phyloP scores from a whole-genome alignment of 352 stramenopile genomes.

The Saprolegnia diclina region DNA sequence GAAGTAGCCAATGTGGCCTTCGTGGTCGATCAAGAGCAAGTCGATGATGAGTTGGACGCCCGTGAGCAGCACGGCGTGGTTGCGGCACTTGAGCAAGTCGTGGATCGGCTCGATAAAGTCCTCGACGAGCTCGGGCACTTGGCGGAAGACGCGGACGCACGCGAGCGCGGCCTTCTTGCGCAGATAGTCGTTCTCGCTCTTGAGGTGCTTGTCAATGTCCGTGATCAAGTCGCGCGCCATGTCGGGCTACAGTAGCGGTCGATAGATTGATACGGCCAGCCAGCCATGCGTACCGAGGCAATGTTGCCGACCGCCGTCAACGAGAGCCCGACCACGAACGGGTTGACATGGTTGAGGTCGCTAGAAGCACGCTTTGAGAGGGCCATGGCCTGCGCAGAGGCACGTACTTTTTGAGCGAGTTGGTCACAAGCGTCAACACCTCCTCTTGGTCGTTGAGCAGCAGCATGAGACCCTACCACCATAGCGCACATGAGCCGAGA shows the following conservation, averaged over 20 bases:
- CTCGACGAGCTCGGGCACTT: conserved; percentile 96
- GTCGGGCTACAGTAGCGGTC: conserved; percentile 61
- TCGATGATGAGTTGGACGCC: conserved; percentile 95
- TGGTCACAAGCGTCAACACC: conserved; percentile 99
- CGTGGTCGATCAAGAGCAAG: conserved; percentile 76
- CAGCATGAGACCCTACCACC: conserved; percentile 88
- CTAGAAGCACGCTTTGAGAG: conserved; percentile 31
- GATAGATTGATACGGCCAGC: conserved; percentile 1
- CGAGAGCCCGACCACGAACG: conserved; percentile 95
- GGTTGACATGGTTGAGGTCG: conserved; percentile 91
- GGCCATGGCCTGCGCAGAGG: background rate
- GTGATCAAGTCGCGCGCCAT: conserved; percentile 98
- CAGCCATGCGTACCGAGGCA: conserved; percentile 65
- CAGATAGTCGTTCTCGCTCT: conserved; percentile 91
- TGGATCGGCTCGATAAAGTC: conserved; percentile 97
- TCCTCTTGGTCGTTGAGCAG: conserved; percentile 98
- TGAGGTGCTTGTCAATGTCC: conserved; percentile 95
- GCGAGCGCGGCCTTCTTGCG: conserved; percentile 97
- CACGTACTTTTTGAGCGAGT: conserved; percentile 96
- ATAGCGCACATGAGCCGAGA: background rate
- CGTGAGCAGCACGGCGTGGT: conserved; percentile 97
- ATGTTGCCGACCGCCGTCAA: conserved; percentile 98
- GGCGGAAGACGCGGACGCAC: conserved; percentile 81
- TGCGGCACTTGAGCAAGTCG: conserved; percentile 91
- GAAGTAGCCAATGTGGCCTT: conserved; percentile 70